A percentile compares a stretch with the other conserved stretches of the same genome.
These are phyloP conservation scores for Sporisorium graminicola DNA, from an alignment of 1,284 basidiomycete genomes.

Conservation along the genomic window DNA sequence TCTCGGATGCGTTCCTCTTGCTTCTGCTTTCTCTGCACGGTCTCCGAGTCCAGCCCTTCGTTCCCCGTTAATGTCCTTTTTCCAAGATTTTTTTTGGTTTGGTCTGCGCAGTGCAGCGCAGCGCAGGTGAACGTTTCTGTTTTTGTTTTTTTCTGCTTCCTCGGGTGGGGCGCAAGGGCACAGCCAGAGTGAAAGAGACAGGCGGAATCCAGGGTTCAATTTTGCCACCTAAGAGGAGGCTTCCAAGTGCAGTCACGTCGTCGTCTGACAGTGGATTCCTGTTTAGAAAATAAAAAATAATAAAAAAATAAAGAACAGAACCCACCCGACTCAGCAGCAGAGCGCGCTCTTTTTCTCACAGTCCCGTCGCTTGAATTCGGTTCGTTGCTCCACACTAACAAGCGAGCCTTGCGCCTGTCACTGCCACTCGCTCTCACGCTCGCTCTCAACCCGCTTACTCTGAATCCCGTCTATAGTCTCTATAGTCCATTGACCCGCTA, in stretches of 20 bases:
- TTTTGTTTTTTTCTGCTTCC: background rate
- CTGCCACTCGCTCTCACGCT: no score
- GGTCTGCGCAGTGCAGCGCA: background rate
- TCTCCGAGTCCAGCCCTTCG: slow-evolving; percentile 5
- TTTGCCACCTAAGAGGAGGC: background rate
- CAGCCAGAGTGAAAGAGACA: slow-evolving; percentile 2
- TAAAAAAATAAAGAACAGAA: no score
- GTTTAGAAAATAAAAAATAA: no score
- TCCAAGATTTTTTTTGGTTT: background rate
- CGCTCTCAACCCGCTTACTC: no score
- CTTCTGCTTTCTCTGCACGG: background rate
- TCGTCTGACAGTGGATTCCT: no score
- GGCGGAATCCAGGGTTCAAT: slow-evolving; percentile 1
- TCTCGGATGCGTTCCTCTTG: no score
- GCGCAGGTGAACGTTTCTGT: background rate
- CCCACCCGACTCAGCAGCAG: no score
- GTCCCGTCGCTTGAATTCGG: no score
- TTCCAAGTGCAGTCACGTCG: no score
- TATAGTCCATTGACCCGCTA: no score
- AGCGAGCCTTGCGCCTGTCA: background rate
- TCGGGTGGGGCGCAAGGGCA: background rate
- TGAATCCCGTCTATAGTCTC: no score
- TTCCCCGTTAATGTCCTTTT: background rate
- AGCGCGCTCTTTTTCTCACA: background rate
- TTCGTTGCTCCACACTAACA: background rate